A percentile compares a stretch with the other conserved stretches of the same genome.
phyloP scores from a whole-genome alignment of 2,329 filamentous ascomycete genomes.

The Ascosphaera aggregata region DNA sequence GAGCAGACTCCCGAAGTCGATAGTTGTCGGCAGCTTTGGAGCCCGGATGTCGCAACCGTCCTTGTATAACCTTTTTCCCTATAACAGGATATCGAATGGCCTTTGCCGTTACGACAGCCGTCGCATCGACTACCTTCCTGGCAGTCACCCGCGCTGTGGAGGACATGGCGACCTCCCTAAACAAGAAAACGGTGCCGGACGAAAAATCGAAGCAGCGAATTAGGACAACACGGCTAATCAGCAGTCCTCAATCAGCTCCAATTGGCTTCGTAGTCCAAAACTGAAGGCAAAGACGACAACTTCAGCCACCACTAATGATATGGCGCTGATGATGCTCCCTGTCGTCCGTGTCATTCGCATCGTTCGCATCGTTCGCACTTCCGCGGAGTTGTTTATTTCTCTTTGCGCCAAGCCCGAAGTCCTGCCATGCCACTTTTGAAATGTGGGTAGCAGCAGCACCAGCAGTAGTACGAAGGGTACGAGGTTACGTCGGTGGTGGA shows the following conservation, averaged over 20 bases:
- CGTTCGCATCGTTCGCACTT: too few species aligned
- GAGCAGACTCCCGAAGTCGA: constrained; percentile 14
- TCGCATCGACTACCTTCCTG: constrained; percentile 4
- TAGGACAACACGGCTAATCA: not conserved
- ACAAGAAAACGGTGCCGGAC: too few species aligned
- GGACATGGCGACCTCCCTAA: constrained; percentile 2
- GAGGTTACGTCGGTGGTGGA: too few species aligned
- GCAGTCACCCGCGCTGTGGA: not conserved
- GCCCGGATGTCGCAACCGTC: constrained; percentile 14
- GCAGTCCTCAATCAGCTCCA: not conserved
- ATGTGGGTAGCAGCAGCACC: too few species aligned
- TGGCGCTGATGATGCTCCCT: too few species aligned
- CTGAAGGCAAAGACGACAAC: too few species aligned
- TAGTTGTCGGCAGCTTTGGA: constrained; percentile 22
- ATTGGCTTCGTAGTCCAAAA: too few species aligned
- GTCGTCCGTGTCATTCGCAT: too few species aligned
- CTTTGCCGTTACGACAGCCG: constrained; percentile 3
- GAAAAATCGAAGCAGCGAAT: too few species aligned
- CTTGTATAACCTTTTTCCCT: constrained; percentile 16
- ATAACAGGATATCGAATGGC: constrained; percentile 5
- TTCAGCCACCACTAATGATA: too few species aligned
- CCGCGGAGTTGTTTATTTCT: too few species aligned
- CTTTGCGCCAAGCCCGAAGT: not conserved
- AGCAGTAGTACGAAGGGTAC: too few species aligned
- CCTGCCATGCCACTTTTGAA: not conserved